Evolutionary conservation across 164 flowering plant genomes (phyloP), one percentile per base, ranked within the genome.

Genomic region (Taxillus chinensis): DNA sequence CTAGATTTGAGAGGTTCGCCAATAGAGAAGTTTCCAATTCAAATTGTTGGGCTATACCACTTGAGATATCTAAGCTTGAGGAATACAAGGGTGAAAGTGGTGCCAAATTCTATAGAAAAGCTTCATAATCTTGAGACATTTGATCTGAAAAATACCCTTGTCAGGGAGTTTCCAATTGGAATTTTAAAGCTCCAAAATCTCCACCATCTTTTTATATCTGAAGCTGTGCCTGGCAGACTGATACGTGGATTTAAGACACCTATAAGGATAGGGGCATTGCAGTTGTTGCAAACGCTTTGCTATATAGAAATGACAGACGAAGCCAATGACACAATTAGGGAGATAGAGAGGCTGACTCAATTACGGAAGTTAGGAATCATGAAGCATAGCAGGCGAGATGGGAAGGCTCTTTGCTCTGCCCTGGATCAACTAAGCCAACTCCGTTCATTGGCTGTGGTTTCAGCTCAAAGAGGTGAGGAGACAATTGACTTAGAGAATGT

Each of bases 101-200:
- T 79, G 27, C 79, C 82, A 4, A 59, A 49, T 0, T 70, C 67
- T 0, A 74, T 79, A 9, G 68, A 68, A 38, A 67, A 66, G 63
- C 74, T 79, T 53, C 60, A 50, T 41, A 61, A 66, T 45, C 59
- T 79, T 2, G 75, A 74, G 59, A 75, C 75, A 0, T 58, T 79
- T 56, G 73, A 79, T 53, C 72, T 79, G 2, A 73, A 72, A 57
- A 59, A 60, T 5, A 41, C 78, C 9, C 3, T 15, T 7, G 64
- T 78, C 40, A 62, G 66, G 5, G 65, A 55, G 43, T 53, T 79
- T 40, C 80, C 78, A 0, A 15, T 39, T 10, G 74, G 63, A 55
- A 71, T 75, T 27, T 13, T 69, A 15, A 67, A 64, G 16, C 79
- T 78, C 40, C 62, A 64, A 5, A 5, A 53, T 2, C 74, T 79